phyloP scores from a whole-genome alignment of 2,329 filamentous ascomycete genomes.

The Paracoccidioides brasiliensis region DNA sequence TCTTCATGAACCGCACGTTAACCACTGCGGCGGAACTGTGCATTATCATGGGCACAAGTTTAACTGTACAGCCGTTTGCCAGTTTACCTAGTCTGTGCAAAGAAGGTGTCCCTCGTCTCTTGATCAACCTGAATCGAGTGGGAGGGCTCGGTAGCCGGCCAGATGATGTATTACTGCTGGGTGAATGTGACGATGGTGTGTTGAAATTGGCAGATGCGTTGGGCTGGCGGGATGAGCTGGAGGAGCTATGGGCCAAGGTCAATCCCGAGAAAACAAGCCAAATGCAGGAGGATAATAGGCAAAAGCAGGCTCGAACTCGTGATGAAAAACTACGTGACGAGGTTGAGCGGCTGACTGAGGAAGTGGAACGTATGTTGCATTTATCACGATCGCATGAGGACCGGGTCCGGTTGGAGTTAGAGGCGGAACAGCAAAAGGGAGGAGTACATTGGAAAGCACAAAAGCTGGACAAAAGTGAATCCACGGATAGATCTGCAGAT shows the following conservation, averaged over 20 bases:
- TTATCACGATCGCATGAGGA: constrained; percentile 35
- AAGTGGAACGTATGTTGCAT: constrained; percentile 44
- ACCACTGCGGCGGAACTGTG: constrained; percentile 57
- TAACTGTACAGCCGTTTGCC: constrained; percentile 82
- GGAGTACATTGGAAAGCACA: background rate
- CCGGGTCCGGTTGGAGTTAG: constrained; percentile 22
- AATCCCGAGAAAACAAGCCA: constrained; percentile 48
- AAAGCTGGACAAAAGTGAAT: background rate
- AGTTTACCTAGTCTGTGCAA: constrained; percentile 54
- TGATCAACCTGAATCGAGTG: constrained; percentile 79
- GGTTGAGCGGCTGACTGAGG: constrained; percentile 44
- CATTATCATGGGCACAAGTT: constrained; percentile 78
- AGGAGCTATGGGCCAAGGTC: constrained; percentile 56
- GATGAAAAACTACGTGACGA: constrained; percentile 47
- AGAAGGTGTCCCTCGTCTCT: constrained; percentile 55
- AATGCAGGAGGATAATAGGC: constrained; percentile 22
- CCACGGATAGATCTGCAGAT: background rate
- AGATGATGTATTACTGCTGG: constrained; percentile 76
- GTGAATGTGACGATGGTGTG: constrained; percentile 72
- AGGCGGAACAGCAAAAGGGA: constrained; percentile 6
- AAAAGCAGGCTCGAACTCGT: constrained; percentile 30
- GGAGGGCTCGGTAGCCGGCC: constrained; percentile 61
- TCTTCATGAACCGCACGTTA: constrained; percentile 46
- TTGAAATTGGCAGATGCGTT: constrained; percentile 63
- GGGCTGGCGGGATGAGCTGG: constrained; percentile 77